Base-by-base conservation (phyloP, 2,329 filamentous ascomycete species). In the Fusarium ramigenum region DNA sequence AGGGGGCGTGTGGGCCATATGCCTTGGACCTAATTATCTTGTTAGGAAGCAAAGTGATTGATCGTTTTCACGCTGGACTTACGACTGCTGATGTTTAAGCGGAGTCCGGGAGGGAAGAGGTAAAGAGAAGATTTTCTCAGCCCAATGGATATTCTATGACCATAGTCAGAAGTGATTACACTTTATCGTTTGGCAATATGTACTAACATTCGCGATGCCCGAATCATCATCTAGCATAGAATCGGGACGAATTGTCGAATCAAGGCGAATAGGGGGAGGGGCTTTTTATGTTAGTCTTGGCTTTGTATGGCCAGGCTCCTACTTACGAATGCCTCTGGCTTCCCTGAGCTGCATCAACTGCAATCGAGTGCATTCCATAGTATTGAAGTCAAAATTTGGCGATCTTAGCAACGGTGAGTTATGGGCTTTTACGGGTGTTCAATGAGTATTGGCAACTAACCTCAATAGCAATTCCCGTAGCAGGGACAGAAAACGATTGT, bases 101-200 rank as follows among this genome's bases (percentile, higher is more conserved):
- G 83, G 82, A 9, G 87, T 90, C 18, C 85, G 82, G 16, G 84
- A 85, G 1, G 88, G 84, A 43, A 89, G 80, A 0, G 87, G 86
- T 25, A 86, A 82, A 2, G 87, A 87, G 71, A 91, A 91, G 30
- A 91, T 89, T 44, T 87, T 84, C 73, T 90, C 86, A 10, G 89
- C 88, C 90, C 90, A 92, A 75, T 91, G 89, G 9, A 83, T 80
- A 56, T 81, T 82, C 87, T 90, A 67, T 36, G 37, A 28, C 40
- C 36, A 32, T 49, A 28, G 68, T 73, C 61, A 73, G 54, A 56
- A 64, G 40, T 62, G 37, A 44, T 46, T 40, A 15, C 8, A 14
- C n/a, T 10, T 11, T 16, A 21, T 25, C 18, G 19, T 39, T 9
- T 23, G 34, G 11, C 11, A 23, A 43, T 14, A 14, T 62, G n/a